phyloP scores from a whole-genome alignment of 2,329 filamentous ascomycete species.

The Chaetomium sp. region DNA sequence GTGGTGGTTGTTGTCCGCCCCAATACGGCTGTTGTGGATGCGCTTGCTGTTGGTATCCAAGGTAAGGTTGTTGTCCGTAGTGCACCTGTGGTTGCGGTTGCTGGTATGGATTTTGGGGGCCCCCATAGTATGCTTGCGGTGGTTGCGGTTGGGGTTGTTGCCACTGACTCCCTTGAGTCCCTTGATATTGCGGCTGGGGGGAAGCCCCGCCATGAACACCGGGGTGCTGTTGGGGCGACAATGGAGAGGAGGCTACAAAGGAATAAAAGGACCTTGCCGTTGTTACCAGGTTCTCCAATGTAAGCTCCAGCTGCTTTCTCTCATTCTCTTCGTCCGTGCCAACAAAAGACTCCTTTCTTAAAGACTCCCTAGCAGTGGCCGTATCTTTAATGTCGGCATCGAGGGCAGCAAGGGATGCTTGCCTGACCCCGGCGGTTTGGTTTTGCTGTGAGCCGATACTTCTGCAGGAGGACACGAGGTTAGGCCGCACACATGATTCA shows the following conservation, averaged over 20 bases:
- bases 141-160: not conserved
- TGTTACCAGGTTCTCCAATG: not conserved
- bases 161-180: not conserved
- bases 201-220: not conserved
- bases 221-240: not conserved
- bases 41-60: not conserved
- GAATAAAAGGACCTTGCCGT: constrained; percentile 1
- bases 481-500: too few species aligned
- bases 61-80: not conserved
- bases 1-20: not conserved
- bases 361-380: not conserved
- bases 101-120: not conserved
- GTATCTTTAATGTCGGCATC: not conserved
- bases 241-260: not conserved
- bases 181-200: not conserved
- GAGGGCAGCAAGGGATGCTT: not conserved
- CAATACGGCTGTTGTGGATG: not conserved
- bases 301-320: not conserved
- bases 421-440: not conserved
- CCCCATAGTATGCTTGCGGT: not conserved
- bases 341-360: not conserved
- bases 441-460: not conserved
- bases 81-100: not conserved
- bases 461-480: not conserved
- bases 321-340: not conserved